These are phyloP conservation scores for Solanum lignicaule DNA, from an alignment of 257 asterid genomes.

Conservation along the genomic window DNA sequence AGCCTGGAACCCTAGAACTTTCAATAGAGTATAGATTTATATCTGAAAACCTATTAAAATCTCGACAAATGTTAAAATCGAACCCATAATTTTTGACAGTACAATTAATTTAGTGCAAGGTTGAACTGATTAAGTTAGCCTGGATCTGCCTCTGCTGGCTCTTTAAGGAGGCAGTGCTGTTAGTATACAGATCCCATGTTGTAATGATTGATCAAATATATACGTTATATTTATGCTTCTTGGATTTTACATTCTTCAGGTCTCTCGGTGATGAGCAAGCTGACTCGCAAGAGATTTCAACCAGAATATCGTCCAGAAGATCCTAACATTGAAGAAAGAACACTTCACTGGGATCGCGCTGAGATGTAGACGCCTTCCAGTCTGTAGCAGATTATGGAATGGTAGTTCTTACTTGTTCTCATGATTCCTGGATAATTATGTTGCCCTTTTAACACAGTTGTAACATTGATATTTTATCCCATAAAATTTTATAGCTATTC, in stretches of 20 bases:
- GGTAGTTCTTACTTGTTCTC: background rate
- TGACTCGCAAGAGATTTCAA: background rate
- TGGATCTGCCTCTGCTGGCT: background rate
- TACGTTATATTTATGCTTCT: background rate
- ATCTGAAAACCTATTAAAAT: background rate
- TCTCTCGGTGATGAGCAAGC: conserved; percentile 9
- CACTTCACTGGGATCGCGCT: conserved; percentile 10
- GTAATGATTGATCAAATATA: background rate
- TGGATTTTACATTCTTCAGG: background rate
- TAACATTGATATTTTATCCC: background rate
- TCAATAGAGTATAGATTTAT: background rate
- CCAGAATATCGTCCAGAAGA: background rate
- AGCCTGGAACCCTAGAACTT: background rate
- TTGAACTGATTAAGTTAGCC: background rate
- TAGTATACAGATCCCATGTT: background rate
- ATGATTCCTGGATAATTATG: background rate
- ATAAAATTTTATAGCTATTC: background rate
- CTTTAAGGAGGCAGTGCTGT: background rate
- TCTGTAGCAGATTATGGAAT: background rate
- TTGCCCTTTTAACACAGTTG: background rate
- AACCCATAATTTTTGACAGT: background rate
- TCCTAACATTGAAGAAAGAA: background rate
- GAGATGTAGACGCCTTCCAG: background rate
- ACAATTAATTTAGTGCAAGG: background rate
- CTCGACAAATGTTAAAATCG: background rate